Percentiles rank a stretch among this genome's conserved stretches.
Conservation (phyloP, 805 yeast genomes). For the Ogataea paraovalis region DNA sequence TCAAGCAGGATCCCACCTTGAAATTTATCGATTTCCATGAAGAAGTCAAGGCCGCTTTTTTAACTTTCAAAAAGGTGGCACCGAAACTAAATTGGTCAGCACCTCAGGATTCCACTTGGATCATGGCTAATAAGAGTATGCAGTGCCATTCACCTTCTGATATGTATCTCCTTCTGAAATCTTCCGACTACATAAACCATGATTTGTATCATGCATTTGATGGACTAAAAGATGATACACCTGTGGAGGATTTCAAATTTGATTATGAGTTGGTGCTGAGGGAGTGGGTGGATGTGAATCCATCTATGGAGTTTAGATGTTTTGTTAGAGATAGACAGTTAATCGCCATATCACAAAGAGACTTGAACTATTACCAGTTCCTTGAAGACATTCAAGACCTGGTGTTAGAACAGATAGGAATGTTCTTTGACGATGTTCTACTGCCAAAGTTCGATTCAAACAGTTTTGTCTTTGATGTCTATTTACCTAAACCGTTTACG, state of each 20-base stretch:
- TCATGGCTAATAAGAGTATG: conserved; percentile 70
- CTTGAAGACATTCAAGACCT: conserved; percentile 48
- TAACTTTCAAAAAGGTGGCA: conserved; percentile 55
- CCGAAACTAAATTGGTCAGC: conserved; percentile 98
- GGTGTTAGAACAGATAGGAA: conserved; percentile 44
- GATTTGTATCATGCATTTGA: conserved; percentile 75
- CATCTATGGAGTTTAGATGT: conserved; percentile 87
- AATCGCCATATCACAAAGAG: conserved; percentile 80
- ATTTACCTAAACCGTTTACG: conserved; percentile 70
- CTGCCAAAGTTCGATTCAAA: conserved; percentile 48
- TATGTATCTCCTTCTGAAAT: conserved; percentile 72
- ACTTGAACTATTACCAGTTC: conserved; percentile 76
- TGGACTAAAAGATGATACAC: conserved; percentile 30
- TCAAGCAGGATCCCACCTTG: conserved; percentile 38
- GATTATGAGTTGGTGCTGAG: conserved; percentile 68
- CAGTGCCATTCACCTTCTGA: conserved; percentile 71
- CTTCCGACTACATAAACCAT: conserved; percentile 84
- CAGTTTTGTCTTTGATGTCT: conserved; percentile 72
- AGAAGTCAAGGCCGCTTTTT: conserved; percentile 42
- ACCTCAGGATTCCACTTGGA: conserved; percentile 95
- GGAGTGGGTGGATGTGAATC: conserved; percentile 80
- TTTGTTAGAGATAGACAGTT: conserved; percentile 64
- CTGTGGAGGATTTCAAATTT: conserved; percentile 24
- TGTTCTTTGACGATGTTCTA: conserved; percentile 50
- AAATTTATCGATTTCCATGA: conserved; percentile 61